phyloP scores from a whole-genome alignment of 1,139 yeast genomes.

The Meyerozyma guilliermondii region DNA sequence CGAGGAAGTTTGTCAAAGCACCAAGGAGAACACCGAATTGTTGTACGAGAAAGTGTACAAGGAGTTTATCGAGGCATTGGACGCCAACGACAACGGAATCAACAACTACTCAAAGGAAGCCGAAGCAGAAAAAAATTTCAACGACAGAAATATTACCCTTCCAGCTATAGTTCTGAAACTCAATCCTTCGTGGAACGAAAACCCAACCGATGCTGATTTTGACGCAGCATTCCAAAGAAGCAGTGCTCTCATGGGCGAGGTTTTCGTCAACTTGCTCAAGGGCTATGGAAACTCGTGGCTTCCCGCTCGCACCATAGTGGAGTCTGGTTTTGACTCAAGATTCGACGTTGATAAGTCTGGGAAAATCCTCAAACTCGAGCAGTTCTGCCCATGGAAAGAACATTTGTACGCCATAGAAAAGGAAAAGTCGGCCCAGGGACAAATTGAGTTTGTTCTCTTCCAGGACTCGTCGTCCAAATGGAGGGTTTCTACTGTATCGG shows the following conservation, averaged over 20 bases:
- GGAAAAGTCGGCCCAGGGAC: slow-evolving; percentile 50
- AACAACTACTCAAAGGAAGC: slow-evolving; percentile 58
- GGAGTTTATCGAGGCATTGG: slow-evolving; percentile 72
- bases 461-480: slow-evolving; percentile 67
- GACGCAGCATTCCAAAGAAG: slow-evolving; percentile 69
- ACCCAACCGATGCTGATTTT: slow-evolving; percentile 58
- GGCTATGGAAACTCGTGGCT: slow-evolving; percentile 85
- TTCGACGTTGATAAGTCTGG: slow-evolving; percentile 57
- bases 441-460: slow-evolving; percentile 73
- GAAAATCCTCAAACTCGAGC: slow-evolving; percentile 63
- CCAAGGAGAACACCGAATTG: slow-evolving; percentile 41
- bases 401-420: slow-evolving; percentile 75
- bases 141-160: slow-evolving; percentile 59
- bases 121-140: slow-evolving; percentile 38
- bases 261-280: slow-evolving; percentile 62
- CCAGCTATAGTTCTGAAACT: slow-evolving; percentile 73
- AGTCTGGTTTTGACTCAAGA: slow-evolving; percentile 58
- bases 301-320: slow-evolving; percentile 80
- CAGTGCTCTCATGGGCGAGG: slow-evolving; percentile 75
- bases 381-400: slow-evolving; percentile 92
- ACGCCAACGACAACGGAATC: slow-evolving; percentile 95
- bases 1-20: slow-evolving; percentile 14
- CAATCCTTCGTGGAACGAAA: slow-evolving; percentile 81
- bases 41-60: slow-evolving; percentile 73
- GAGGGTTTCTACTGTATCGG: slow-evolving; percentile 90